Evolutionary conservation across 2,329 filamentous ascomycete species (phyloP).

Genomic region (Lojkania enalia): DNA sequence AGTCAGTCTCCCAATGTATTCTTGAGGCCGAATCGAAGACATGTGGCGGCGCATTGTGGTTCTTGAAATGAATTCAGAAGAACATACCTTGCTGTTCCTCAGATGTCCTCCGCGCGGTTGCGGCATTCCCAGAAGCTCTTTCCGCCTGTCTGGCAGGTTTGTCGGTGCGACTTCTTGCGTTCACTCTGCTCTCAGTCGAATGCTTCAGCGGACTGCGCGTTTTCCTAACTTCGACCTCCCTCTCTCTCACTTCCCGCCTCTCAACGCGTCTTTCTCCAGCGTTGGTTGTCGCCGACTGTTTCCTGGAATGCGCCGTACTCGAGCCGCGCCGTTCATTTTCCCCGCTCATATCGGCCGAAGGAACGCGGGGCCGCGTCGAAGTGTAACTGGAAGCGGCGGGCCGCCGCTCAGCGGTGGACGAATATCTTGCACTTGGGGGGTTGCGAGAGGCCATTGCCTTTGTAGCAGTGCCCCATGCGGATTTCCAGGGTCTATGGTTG

Average conservation of each 20-base stretch:
- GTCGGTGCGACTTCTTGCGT: conserved; percentile 37
- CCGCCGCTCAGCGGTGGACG: conserved; percentile 36
- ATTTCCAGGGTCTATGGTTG: conserved; percentile 20
- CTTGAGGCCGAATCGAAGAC: conserved; percentile 8
- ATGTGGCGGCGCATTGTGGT: too few species aligned
- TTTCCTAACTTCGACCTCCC: conserved; percentile 39
- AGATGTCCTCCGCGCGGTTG: conserved; percentile 25
- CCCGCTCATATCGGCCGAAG: conserved; percentile 26
- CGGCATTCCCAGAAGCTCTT: conserved; percentile 24
- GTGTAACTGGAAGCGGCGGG: conserved; percentile 35
- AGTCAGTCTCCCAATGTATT: conserved; percentile 17
- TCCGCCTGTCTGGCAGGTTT: conserved; percentile 32
- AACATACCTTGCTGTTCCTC: conserved; percentile 29
- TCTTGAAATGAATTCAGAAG: neutral
- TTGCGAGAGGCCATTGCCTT: conserved; percentile 41
- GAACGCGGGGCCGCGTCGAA: conserved; percentile 42
- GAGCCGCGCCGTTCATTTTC: conserved; percentile 34
- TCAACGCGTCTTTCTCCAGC: conserved; percentile 40
- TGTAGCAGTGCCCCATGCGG: conserved; percentile 30
- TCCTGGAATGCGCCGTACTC: conserved; percentile 33
- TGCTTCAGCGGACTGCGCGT: conserved; percentile 45
- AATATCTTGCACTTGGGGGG: conserved; percentile 33
- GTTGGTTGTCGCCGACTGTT: conserved; percentile 26
- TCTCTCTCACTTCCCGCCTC: conserved; percentile 40
- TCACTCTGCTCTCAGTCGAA: conserved; percentile 35